Base-by-base conservation (phyloP, 352 stramenopile species). In the Saprolegnia diclina region DNA sequence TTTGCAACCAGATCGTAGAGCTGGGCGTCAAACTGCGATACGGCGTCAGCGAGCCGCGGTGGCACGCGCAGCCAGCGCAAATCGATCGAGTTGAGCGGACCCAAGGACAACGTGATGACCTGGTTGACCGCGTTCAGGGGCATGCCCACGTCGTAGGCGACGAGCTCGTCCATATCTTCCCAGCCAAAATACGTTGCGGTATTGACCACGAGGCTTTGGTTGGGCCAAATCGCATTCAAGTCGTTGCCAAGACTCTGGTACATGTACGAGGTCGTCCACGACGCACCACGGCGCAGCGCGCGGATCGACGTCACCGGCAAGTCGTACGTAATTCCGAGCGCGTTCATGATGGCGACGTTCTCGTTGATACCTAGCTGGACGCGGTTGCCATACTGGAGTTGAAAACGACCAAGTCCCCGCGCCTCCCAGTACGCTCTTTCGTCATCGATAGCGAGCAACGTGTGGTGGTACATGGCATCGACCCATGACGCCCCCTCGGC, bases 21-120 rank as follows among this genome's bases (percentile, higher is more conserved):
- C 29, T 2, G 2, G 29, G 29, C 29, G 29, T 35, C 29, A 35
- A 35, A 35, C n/a, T 35, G 29, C 29, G 29, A 5, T 5, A 35
- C 29, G 29, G 29, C 29, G 29, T 35, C 29, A 5, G 29, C 29
- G 29, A 69, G 46, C 2, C 18, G 5, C 21, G 24, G 24, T 4
- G 63, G 63, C 37, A 45, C 44, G 11, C 24, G 11, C 19, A 69
- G 24, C 42, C 29, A 69, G 22, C 54, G 19, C 1, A 69, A 22
- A 52, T 69, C 63, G 35, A 62, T 61, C 32, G 42, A 38, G 9
- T 45, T 45, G 61, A 69, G 22, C 9, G 63, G 21, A 24, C 63
- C 63, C 32, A 57, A 24, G 13, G 40, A 45, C 7, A 19, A 19
- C 10, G 24, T 44, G 11, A 69, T 57, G n/a, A 59, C 13, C 19